Evolutionary conservation across 2,329 filamentous ascomycete species (phyloP).

Genomic region (Graphilbum ipis-grandicollis): DNA sequence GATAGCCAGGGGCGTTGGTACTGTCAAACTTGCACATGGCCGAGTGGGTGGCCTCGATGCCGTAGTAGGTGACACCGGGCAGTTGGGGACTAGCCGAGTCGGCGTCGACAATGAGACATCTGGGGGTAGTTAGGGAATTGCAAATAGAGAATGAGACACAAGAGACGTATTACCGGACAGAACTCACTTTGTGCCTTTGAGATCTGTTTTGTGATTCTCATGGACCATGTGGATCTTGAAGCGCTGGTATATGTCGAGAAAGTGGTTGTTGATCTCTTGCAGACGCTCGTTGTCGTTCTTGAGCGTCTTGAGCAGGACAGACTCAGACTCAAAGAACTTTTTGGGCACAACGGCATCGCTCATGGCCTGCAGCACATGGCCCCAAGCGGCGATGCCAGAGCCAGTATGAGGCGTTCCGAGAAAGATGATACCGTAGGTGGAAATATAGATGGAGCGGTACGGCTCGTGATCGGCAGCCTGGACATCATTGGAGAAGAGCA

Average conservation of each 20-base stretch:
- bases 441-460: slow-evolving; percentile 51
- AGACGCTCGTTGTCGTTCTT: slow-evolving; percentile 58
- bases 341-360: slow-evolving; percentile 46
- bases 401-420: slow-evolving; percentile 62
- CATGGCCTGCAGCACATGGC: slow-evolving; percentile 48
- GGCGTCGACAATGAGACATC: slow-evolving; percentile 49
- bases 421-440: slow-evolving; percentile 61
- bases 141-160: too few species aligned
- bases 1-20: slow-evolving; percentile 47
- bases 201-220: slow-evolving; percentile 53
- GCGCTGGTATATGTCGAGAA: slow-evolving; percentile 51
- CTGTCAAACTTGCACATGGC: slow-evolving; percentile 57
- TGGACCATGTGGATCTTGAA: slow-evolving; percentile 65
- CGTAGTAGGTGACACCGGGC: slow-evolving; percentile 53
- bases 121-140: slow-evolving; percentile 8
- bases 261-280: slow-evolving; percentile 56
- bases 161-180: too few species aligned
- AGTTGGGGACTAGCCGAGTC: slow-evolving; percentile 51
- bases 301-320: slow-evolving; percentile 51
- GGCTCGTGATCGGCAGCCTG: slow-evolving; percentile 42
- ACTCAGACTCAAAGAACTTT: slow-evolving; percentile 49
- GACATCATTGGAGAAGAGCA: slow-evolving; percentile 49
- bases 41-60: slow-evolving; percentile 57
- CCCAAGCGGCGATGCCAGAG: slow-evolving; percentile 52
- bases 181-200: slow-evolving; percentile 39